phyloP scores from a whole-genome alignment of 495 filamentous ascomycete species.

The Aspergillus coremiiformis region DNA sequence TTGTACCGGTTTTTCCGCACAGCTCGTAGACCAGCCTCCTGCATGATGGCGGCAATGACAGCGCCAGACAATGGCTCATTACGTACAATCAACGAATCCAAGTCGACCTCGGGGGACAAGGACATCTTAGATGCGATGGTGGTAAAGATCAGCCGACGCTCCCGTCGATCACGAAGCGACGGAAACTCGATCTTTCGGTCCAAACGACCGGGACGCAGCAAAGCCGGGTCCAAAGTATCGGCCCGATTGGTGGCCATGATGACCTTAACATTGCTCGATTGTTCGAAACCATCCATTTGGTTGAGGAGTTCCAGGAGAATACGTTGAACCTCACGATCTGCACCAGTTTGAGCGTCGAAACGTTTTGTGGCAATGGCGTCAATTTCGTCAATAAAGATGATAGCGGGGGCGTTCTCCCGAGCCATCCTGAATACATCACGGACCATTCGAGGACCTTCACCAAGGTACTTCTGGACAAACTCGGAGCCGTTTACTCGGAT shows the following conservation, averaged over 20 bases:
- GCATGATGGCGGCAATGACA: constrained; percentile 98
- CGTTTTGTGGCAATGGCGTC: constrained; percentile 98
- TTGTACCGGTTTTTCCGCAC: constrained; percentile 98
- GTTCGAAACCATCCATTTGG: constrained; percentile 99
- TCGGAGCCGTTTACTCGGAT: constrained; percentile 97
- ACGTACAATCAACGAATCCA: constrained; percentile 89
- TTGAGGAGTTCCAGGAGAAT: constrained; percentile 95
- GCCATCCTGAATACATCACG: constrained; percentile 99
- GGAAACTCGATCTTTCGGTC: constrained; percentile 99
- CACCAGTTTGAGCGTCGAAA: constrained; percentile 96
- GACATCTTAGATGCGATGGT: constrained; percentile 97
- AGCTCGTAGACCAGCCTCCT: constrained; percentile 90
- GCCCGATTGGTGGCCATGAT: constrained; percentile 99
- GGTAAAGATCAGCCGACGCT: constrained; percentile 90
- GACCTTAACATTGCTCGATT: constrained; percentile 97
- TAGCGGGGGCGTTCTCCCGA: constrained; percentile 92
- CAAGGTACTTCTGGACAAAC: constrained; percentile 97
- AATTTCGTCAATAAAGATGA: constrained; percentile 99
- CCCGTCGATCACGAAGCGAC: constrained; percentile 78
- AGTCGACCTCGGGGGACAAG: constrained; percentile 87
- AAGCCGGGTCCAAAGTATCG: constrained; percentile 89
- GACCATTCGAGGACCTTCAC: constrained; percentile 97
- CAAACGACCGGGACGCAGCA: constrained; percentile 88
- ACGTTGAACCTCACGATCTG: constrained; percentile 95
- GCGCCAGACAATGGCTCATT: constrained; percentile 94